A percentile compares a stretch with the other conserved stretches of the same genome.
Conservation (phyloP, 202 grass and related monocot species). For the Bolboschoenoplectus hybrid region DNA sequence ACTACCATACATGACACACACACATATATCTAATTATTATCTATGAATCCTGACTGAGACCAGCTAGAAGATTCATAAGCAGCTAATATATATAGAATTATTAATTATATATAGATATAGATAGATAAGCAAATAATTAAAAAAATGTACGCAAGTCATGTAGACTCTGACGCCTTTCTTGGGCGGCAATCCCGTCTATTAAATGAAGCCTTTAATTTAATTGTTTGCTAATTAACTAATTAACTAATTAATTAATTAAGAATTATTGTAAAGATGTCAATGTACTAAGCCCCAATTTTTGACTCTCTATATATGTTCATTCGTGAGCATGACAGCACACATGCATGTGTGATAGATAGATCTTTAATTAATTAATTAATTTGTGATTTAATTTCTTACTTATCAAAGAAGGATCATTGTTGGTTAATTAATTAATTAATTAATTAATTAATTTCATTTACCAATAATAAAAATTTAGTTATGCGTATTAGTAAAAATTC, state of each 20-base stretch:
- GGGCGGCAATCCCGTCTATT: constrained; percentile 8
- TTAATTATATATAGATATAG: not conserved
- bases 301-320: not conserved
- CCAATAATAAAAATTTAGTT: no score
- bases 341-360: not conserved
- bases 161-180: constrained; percentile 26
- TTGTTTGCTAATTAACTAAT: not conserved
- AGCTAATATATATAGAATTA: not conserved
- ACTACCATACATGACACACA: not conserved
- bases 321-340: constrained; percentile 18
- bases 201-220: constrained; percentile 4
- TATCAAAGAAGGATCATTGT: not conserved
- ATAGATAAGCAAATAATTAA: not conserved
- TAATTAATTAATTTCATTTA: no score
- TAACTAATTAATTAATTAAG: not conserved
- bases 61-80: constrained; percentile 8
- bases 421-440: not conserved
- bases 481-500: not conserved
- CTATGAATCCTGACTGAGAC: not conserved
- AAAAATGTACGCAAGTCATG: constrained; percentile 1
- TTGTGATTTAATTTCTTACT: not conserved
- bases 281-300: not conserved
- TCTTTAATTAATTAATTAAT: no score
- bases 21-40: not conserved
- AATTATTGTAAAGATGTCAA: not conserved